Conservation (phyloP, 805 yeast genomes). For the Starmerella ratchasimensis region DNA sequence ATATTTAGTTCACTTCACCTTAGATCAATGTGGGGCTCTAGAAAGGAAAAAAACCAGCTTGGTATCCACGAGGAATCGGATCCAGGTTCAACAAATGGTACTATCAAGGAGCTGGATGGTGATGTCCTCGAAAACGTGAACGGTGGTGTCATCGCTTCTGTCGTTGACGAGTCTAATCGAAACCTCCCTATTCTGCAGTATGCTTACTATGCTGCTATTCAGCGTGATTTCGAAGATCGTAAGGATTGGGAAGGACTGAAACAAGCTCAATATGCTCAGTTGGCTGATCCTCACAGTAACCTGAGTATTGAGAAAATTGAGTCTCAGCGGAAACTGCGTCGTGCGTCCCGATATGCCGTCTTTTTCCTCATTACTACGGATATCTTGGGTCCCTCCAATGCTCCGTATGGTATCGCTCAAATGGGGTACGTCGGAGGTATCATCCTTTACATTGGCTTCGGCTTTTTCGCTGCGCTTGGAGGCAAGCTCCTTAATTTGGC, state of each 20-base stretch:
- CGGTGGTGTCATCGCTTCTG: constrained; percentile 11
- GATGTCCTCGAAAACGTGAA: constrained; percentile 8
- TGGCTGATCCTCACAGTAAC: constrained; percentile 17
- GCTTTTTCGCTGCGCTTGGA: constrained; percentile 32
- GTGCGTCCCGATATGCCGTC: constrained; percentile 21
- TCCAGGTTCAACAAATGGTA: constrained; percentile 7
- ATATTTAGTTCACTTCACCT: no score
- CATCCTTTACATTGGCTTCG: constrained; percentile 31
- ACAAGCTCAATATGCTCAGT: constrained; percentile 11
- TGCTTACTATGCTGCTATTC: constrained; percentile 17
- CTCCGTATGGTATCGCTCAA: constrained; percentile 35
- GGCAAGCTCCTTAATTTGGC: constrained; percentile 30
- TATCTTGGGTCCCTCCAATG: constrained; percentile 35
- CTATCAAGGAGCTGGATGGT: constrained; percentile 9
- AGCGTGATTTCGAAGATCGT: constrained; percentile 17
- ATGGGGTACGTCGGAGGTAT: constrained; percentile 36
- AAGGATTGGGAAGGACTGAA: constrained; percentile 16
- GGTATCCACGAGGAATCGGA: no score
- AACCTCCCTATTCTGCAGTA: constrained; percentile 16
- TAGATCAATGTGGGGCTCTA: no score
- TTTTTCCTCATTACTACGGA: constrained; percentile 37
- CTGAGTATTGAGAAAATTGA: constrained; percentile 15
- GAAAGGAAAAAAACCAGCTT: no score
- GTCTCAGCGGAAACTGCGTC: constrained; percentile 15
- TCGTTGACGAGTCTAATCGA: constrained; percentile 16